A percentile compares a stretch with the other conserved stretches of the same genome.
Conservation (phyloP, 768 basidiomycete species). For the Pleurotus citrinopileatus region DNA sequence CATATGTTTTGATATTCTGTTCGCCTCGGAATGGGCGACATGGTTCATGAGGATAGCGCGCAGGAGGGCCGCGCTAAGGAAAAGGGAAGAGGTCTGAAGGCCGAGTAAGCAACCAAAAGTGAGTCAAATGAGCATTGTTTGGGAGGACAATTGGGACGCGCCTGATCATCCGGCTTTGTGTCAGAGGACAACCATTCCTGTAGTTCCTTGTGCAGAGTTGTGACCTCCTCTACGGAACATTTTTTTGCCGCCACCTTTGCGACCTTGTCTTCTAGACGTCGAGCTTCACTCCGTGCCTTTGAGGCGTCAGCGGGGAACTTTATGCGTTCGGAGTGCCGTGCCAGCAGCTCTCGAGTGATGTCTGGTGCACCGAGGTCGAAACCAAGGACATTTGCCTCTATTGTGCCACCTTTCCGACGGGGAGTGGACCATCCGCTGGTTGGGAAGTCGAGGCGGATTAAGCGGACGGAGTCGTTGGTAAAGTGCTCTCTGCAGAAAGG, state of each 20-base stretch:
- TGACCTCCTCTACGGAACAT: conserved; percentile 85
- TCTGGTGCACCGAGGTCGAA: conserved; percentile 17
- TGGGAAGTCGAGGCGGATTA: conserved; percentile 78
- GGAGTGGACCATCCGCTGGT: conserved; percentile 70
- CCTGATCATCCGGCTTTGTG: conserved; percentile 60
- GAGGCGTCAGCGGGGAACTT: conserved; percentile 41
- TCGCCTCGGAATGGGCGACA: conserved; percentile 74
- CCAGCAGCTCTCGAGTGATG: conserved; percentile 36
- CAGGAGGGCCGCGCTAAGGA: conserved; percentile 74
- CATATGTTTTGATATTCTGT: conserved; percentile 59
- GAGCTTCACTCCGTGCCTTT: conserved; percentile 51
- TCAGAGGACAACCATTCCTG: conserved; percentile 71
- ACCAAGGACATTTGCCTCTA: conserved; percentile 44
- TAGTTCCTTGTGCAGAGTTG: conserved; percentile 73
- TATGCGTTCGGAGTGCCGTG: conserved; percentile 47
- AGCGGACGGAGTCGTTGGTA: conserved; percentile 59
- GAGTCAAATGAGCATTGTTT: conserved; percentile 1
- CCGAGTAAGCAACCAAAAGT: too few species aligned
- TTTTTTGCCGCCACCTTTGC: conserved; percentile 78
- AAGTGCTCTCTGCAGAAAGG: conserved; percentile 85
- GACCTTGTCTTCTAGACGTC: conserved; percentile 74
- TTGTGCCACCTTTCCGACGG: conserved; percentile 42
- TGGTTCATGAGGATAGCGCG: conserved; percentile 84
- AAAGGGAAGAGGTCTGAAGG: conserved; percentile 59
- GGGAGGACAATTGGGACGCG: conserved; percentile 31